These are phyloP conservation scores for Leccinum fallax DNA, from an alignment of 1,284 basidiomycete species.

Conservation along the genomic window DNA sequence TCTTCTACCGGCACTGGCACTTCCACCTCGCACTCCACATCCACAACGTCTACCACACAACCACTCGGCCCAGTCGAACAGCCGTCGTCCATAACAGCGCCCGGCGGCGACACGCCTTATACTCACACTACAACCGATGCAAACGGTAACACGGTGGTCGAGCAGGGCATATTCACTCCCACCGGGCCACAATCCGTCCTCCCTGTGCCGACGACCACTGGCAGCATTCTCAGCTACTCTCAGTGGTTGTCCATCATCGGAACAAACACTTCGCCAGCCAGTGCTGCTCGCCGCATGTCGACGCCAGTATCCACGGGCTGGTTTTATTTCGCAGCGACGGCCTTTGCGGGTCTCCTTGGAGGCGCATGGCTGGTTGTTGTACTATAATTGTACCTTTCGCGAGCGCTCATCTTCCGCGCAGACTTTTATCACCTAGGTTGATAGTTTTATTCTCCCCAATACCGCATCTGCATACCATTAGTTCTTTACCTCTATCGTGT, in stretches of 20 bases:
- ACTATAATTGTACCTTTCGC: conserved; percentile 1
- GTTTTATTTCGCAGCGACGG: conserved; percentile 32
- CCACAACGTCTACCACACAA: conserved; percentile 28
- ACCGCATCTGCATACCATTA: conserved; percentile 15
- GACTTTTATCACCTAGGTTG: background rate
- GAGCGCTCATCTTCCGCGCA: background rate
- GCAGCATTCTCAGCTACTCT: conserved; percentile 56
- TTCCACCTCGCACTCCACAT: conserved; percentile 24
- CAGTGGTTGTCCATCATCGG: conserved; percentile 51
- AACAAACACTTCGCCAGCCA: conserved; percentile 40
- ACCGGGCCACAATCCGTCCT: conserved; percentile 47
- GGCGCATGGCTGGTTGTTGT: conserved; percentile 38
- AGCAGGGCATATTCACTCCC: conserved; percentile 59
- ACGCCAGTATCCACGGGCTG: conserved; percentile 29
- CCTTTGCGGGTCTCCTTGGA: conserved; percentile 35
- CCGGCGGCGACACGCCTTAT: conserved; percentile 55
- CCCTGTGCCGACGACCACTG: conserved; percentile 42
- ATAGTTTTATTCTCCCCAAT: background rate
- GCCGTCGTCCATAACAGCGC: conserved; percentile 45
- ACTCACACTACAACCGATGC: conserved; percentile 63
- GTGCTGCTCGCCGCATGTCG: conserved; percentile 26
- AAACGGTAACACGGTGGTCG: conserved; percentile 47
- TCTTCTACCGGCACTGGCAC: conserved; percentile 29
- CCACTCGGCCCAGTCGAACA: conserved; percentile 60
- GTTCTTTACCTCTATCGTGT: conserved; percentile 13